Conservation (phyloP, 305 asterid species). For the Rubia peregrina region DNA sequence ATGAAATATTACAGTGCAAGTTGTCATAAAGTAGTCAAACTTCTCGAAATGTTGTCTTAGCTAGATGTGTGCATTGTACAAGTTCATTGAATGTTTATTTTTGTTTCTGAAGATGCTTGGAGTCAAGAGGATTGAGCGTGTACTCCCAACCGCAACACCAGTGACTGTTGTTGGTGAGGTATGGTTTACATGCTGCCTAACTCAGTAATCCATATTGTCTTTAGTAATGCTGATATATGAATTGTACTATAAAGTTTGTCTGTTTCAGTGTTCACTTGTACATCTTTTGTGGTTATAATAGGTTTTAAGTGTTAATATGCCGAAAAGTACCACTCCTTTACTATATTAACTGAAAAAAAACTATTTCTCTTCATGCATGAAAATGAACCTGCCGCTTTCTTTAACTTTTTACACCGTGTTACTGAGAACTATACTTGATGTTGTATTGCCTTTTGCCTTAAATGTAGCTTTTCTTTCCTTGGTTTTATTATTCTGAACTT, state of each 20-base stretch:
- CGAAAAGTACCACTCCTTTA: background rate
- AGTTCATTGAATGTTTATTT: constrained; percentile 15
- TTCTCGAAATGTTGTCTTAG: constrained; percentile 8
- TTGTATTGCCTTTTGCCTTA: background rate
- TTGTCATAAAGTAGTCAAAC: too few species aligned
- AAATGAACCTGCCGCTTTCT: background rate
- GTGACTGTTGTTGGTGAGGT: too few species aligned
- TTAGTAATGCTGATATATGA: background rate
- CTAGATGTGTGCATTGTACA: background rate
- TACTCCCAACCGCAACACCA: constrained; percentile 91
- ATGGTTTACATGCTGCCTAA: too few species aligned
- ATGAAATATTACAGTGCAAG: too few species aligned
- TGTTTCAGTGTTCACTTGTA: background rate
- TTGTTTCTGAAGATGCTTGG: constrained; percentile 77
- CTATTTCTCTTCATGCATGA: background rate
- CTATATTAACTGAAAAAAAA: too few species aligned
- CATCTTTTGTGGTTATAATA: too few species aligned
- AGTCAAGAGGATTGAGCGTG: constrained; percentile 95
- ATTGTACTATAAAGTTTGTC: background rate
- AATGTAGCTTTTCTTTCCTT: background rate
- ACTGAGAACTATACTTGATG: background rate
- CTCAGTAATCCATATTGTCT: constrained; percentile 12
- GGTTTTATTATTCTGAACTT: background rate
- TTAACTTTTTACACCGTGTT: background rate
- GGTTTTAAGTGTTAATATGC: background rate